These are phyloP conservation scores for Podila epigama DNA, from an alignment of 192 early-diverging fungal species.

Conservation along the genomic window DNA sequence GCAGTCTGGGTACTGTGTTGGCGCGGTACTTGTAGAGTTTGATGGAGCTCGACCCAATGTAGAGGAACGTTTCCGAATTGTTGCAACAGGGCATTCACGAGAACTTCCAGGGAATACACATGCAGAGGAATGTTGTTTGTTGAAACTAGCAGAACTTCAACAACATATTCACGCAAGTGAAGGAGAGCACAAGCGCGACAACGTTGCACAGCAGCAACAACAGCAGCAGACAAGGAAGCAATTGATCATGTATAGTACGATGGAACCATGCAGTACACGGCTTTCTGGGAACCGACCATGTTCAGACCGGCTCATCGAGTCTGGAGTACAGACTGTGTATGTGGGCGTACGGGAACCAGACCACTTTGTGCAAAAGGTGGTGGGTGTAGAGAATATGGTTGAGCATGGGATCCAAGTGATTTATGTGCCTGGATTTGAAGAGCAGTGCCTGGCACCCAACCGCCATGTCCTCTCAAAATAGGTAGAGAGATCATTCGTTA, in stretches of 20 bases:
- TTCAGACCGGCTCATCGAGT: constrained; percentile 74
- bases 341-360: constrained; percentile 89
- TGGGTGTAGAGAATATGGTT: constrained; percentile 72
- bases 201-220: no score
- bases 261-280: constrained; percentile 92
- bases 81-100: constrained; percentile 88
- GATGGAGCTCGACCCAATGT: not conserved
- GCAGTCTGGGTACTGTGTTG: constrained; percentile 90
- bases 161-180: not conserved
- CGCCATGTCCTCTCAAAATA: constrained; percentile 58
- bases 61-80: constrained; percentile 53
- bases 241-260: constrained; percentile 90
- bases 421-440: constrained; percentile 73
- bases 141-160: constrained; percentile 63
- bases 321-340: constrained; percentile 75
- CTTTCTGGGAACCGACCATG: constrained; percentile 81
- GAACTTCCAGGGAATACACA: constrained; percentile 98
- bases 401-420: constrained; percentile 79
- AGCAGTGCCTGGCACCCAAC: constrained; percentile 78
- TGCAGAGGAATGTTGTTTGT: constrained; percentile 89
- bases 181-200: not conserved
- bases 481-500: no score
- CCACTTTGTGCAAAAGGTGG: constrained; percentile 81
- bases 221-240: constrained; percentile 46
- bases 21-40: constrained; percentile 74